Percentiles rank a stretch among this genome's conserved stretches.
These are phyloP conservation scores for Venturiaceae sp. DNA, from an alignment of 2,329 filamentous ascomycete species.

Conservation along the genomic window DNA sequence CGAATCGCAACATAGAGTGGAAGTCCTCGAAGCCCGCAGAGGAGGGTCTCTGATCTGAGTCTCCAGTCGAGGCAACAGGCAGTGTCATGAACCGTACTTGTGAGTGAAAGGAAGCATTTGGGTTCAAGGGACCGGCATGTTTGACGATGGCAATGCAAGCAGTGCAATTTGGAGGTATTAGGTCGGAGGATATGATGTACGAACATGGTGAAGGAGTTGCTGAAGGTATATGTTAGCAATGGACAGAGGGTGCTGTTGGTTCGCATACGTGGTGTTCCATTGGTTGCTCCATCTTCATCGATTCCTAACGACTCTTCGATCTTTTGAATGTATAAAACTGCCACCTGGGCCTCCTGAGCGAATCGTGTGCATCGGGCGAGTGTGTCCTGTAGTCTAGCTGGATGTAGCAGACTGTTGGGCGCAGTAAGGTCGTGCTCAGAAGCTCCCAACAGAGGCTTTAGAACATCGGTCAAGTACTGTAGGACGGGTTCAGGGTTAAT, in stretches of 20 bases:
- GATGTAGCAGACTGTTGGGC: constrained; percentile 72
- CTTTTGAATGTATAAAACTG: constrained; percentile 61
- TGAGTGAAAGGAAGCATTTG: constrained; percentile 67
- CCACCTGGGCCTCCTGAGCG: constrained; percentile 76
- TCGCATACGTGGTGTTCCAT: background rate
- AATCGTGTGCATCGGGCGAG: constrained; percentile 82
- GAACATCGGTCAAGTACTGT: constrained; percentile 36
- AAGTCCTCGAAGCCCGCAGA: constrained; percentile 62
- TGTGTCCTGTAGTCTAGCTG: constrained; percentile 64
- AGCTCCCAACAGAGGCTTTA: constrained; percentile 38
- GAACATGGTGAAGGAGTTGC: constrained; percentile 14
- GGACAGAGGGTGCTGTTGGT: background rate
- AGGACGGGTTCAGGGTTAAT: constrained; percentile 39
- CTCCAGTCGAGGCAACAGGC: constrained; percentile 50
- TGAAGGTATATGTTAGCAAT: background rate
- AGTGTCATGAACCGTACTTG: constrained; percentile 93
- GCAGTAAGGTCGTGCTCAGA: constrained; percentile 68
- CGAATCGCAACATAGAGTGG: constrained; percentile 84
- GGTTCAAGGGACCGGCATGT: constrained; percentile 78
- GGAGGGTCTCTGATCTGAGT: background rate
- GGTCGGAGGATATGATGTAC: constrained; percentile 74
- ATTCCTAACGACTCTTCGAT: constrained; percentile 40
- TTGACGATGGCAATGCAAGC: constrained; percentile 87
- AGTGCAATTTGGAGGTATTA: constrained; percentile 69
- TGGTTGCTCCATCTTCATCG: constrained; percentile 14